Evolutionary conservation across 2,329 filamentous ascomycete genomes (phyloP), one percentile per base, ranked within the genome.

Genomic region (Albifimbria verrucaria): DNA sequence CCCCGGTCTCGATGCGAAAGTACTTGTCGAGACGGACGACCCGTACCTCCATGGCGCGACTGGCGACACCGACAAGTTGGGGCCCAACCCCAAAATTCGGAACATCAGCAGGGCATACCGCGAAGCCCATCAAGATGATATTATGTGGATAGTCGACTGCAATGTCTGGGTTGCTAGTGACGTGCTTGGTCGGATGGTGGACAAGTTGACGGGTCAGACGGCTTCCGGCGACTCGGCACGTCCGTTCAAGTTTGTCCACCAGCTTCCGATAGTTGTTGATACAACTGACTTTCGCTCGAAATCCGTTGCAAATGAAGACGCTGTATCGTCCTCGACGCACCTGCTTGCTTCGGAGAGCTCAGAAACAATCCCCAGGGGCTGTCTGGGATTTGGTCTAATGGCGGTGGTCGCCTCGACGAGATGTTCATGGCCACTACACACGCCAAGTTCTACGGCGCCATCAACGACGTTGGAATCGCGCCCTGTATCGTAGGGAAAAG

Each of bases 61-160:
- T 11, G 79, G 78, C 50, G 71, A 78, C 46, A 63, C 72, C 48
- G 72, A 80, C 57, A 79, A 83, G 52, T 79, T 97, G 52, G 95
- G 95, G 0, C 94, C 94, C 1, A 99, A 99, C 65, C 94, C 94
- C n/a, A 99, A 99, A 76, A 95, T 99, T 62, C 81, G 94, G 49
- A 99, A 99, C 68, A 90, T 97, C 78, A 97, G 92, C 68, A 83
- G 91, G 43, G 92, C 91, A 2, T 99, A 97, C 67, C 78, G 92
- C 24, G 92, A 97, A 66, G 90, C 92, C 9, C 17, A 22, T 2
- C 87, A 87, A 58, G 88, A 89, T 1, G 92, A 97, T 65, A 80
- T 97, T 23, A 79, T 99, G 21, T 99, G 94, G 94, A 87, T 97
- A 49, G 82, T 96, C 20, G 94, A 99, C 72, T 97, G 92, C 75